These are phyloP conservation scores for Edaphochlamys debaryana DNA, from an alignment of 139 green algal species.

Conservation along the genomic window DNA sequence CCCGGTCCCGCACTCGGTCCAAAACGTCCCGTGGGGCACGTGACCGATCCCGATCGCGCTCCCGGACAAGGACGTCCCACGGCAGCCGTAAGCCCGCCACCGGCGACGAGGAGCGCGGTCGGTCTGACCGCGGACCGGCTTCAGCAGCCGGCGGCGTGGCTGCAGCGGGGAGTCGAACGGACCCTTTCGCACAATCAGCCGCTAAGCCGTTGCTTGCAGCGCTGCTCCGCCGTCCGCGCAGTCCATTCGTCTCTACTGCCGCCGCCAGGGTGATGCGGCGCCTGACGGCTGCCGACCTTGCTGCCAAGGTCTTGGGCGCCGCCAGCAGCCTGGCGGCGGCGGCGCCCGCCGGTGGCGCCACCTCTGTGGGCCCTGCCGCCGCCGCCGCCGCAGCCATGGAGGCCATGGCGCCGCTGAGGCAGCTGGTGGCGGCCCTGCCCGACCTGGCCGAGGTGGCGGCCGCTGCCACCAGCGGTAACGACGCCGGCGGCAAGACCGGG, in stretches of 20 bases:
- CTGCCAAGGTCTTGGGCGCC: not conserved
- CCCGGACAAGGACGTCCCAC: not conserved
- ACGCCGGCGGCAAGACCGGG: too few relatives aligned
- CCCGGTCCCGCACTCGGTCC: not conserved
- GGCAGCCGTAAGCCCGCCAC: not conserved
- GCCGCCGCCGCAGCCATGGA: constrained; percentile 10
- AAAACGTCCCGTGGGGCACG: too few relatives aligned
- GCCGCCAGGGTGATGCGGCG: constrained; percentile 25
- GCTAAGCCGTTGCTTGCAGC: constrained; percentile 3
- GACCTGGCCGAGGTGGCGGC: constrained; percentile 23
- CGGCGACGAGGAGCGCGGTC: not conserved
- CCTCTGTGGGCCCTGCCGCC: not conserved
- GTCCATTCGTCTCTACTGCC: not conserved
- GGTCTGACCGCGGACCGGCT: not conserved
- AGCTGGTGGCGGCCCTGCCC: constrained; percentile 9
- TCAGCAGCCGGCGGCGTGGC: not conserved
- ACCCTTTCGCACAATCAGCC: not conserved
- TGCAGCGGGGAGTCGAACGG: not conserved
- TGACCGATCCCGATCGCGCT: not conserved
- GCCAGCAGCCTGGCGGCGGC: constrained; percentile 2
- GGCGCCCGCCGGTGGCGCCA: not conserved
- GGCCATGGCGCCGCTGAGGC: not conserved
- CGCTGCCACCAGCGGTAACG: constrained; percentile 16
- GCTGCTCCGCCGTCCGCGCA: constrained; percentile 12
- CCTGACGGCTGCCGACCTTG: constrained; percentile 20